Base-by-base conservation (phyloP, 148 eudicot species). In the Rhododendron griersonianum region DNA sequence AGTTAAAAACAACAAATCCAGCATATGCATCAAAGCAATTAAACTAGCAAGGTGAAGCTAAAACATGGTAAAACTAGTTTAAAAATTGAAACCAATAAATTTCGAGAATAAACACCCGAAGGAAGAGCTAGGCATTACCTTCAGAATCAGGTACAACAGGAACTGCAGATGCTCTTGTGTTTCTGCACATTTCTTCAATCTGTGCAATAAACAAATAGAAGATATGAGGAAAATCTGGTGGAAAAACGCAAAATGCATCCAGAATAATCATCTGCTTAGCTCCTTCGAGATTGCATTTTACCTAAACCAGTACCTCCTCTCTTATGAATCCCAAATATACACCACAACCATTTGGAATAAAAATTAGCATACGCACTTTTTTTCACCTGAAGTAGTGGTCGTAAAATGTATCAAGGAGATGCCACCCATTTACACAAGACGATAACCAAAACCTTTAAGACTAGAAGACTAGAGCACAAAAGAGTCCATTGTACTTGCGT, bases 61-160 rank as follows among this genome's bases (percentile, higher is more conserved):
- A 45, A 79, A 67, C 7, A 83, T n/a, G 57, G 19, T 47, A 45
- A 47, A 13, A 23, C 16, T 50, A 50, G 67, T 74, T 77, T 28
- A 74, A 74, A 73, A 51, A 14, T 59, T 67, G 44, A 57, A n/a
- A 18, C 44, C 39, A 4, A 21, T 53, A 75, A 35, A 75, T 19
- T 23, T 14, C 19, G 4, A 67, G 47, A 71, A 5, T 35, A 25
- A 61, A 79, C 74, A 51, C 15, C 18, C 30, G 5, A n/a, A 71
- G 45, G 85, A 47, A 65, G 10, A 76, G n/a, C 7, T 41, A 69
- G 82, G 75, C 79, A 75, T 73, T 84, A 96, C 99, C 99, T 95
- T 91, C 95, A 86, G 98, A 95, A 67, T 95, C 99, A 69, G 98
- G 91, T 53, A 97, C 89, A 87, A 95, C 92, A 85, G 99, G 99